These are phyloP conservation scores for Boletus patriciae DNA, from an alignment of 768 basidiomycete species.

Conservation along the genomic window DNA sequence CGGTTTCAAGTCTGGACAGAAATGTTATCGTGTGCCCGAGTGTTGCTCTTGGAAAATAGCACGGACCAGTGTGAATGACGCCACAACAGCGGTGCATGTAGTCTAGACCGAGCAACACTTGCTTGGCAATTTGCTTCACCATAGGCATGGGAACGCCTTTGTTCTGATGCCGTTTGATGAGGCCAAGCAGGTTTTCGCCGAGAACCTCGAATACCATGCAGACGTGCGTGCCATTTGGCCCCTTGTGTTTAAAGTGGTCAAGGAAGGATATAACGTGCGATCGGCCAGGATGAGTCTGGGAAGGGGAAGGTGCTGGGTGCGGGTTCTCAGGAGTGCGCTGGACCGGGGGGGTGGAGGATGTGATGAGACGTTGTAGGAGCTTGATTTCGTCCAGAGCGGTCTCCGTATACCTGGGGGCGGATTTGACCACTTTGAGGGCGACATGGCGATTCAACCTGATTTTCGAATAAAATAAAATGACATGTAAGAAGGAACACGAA, in stretches of 20 bases:
- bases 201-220: slow-evolving; percentile 99
- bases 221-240: slow-evolving; percentile 95
- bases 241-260: slow-evolving; percentile 95
- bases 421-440: slow-evolving; percentile 98
- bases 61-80: slow-evolving; percentile 88
- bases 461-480: slow-evolving; percentile 17
- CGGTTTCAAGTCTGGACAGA: slow-evolving; percentile 79
- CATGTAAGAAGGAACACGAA: neutral
- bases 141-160: slow-evolving; percentile 93
- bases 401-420: slow-evolving; percentile 94
- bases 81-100: slow-evolving; percentile 98
- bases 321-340: slow-evolving; percentile 49
- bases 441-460: slow-evolving; percentile 91
- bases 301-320: slow-evolving; percentile 49
- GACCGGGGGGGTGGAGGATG: slow-evolving; percentile 63
- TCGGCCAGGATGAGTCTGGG: slow-evolving; percentile 80
- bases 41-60: neutral
- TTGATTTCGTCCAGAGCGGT: slow-evolving; percentile 99
- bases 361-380: slow-evolving; percentile 91
- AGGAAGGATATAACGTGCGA: slow-evolving; percentile 97
- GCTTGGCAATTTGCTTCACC: slow-evolving; percentile 96
- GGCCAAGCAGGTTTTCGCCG: slow-evolving; percentile 91
- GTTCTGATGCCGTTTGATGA: slow-evolving; percentile 98
- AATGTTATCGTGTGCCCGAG: slow-evolving; percentile 8
- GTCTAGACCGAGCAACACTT: slow-evolving; percentile 91